These are phyloP conservation scores for Cladosporium velox DNA, from an alignment of 2,329 filamentous ascomycete species.

Conservation along the genomic window DNA sequence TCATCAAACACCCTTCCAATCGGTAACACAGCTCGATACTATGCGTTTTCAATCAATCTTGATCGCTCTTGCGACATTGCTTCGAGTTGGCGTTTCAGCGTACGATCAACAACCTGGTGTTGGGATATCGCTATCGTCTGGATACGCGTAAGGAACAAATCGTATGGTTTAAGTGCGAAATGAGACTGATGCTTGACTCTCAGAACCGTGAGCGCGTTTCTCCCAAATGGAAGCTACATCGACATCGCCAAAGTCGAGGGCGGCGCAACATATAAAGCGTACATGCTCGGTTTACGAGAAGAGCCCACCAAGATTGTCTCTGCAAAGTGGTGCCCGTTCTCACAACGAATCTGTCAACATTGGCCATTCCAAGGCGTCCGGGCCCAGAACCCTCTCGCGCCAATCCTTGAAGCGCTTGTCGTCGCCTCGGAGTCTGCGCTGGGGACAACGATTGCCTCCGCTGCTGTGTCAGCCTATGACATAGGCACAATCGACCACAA, in stretches of 20 bases:
- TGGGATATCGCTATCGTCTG: neutral
- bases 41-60: constrained; percentile 1
- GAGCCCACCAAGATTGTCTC: neutral
- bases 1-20: neutral
- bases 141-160: neutral
- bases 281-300: constrained; percentile 8
- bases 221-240: constrained; percentile 16
- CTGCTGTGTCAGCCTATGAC: neutral
- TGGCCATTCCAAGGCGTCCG: neutral
- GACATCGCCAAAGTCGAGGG: constrained; percentile 17
- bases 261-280: neutral
- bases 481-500: neutral
- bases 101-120: neutral
- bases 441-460: neutral
- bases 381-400: neutral
- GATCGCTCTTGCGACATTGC: neutral
- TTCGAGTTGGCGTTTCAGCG: neutral
- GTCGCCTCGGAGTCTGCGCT: neutral
- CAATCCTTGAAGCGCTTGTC: neutral
- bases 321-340: neutral
- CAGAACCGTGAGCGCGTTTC: constrained; percentile 5
- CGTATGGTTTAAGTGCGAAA: too few species aligned
- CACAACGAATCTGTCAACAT: neutral
- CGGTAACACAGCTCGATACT: neutral
- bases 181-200: neutral